Evolutionary conservation across 164 flowering plant genomes (phyloP), one percentile per base, ranked within the genome.

Genomic region (Magnolia sinica): DNA sequence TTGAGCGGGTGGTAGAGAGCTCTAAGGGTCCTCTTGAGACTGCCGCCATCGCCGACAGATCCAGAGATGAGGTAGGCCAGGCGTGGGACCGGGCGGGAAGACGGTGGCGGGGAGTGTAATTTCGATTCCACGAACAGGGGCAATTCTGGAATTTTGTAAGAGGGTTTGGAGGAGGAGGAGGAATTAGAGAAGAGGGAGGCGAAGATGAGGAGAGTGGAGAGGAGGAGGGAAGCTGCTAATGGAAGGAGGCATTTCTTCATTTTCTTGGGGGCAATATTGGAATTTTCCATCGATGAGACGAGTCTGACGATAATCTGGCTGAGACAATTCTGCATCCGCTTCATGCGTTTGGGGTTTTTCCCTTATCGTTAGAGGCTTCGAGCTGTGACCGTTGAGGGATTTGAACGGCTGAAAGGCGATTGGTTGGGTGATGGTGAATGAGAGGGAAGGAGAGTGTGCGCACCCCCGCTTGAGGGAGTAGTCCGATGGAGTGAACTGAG

Each of bases 1-100:
- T 93, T 93, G 64, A 88, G 70, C 0, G 97, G 97, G 78, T 93
- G 97, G 80, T 91, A 93, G 27, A 93, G 79, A 7, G 95, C 93
- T 72, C 76, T 85, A 13, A 93, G 81, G 1, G 91, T 85, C 76
- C 97, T 82, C 87, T 82, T 85, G 77, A 93, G 74, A 74, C 81
- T 89, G 74, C 77, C 89, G 0, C 90, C 88, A 74, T 91, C 93
- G 0, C 96, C 93, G 9, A 3, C 76, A 0, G 97, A 91, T 0
- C 97, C 97, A 1, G 97, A 91, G 19, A 91, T 91, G 75, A 91
- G 75, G 76, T 91, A 93, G 8, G 94, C 97, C 9, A 93, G 20
- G 31, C 89, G 78, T 5, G 96, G 94, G 3, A 90, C 49, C 3
- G 85, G 77, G 79, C 81, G 77, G 0, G 29, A 20, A 0, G 88